Percentiles rank a stretch among this genome's conserved stretches.
Conservation (phyloP, 1,284 basidiomycete species). For the Cryptococcus floricola region DNA sequence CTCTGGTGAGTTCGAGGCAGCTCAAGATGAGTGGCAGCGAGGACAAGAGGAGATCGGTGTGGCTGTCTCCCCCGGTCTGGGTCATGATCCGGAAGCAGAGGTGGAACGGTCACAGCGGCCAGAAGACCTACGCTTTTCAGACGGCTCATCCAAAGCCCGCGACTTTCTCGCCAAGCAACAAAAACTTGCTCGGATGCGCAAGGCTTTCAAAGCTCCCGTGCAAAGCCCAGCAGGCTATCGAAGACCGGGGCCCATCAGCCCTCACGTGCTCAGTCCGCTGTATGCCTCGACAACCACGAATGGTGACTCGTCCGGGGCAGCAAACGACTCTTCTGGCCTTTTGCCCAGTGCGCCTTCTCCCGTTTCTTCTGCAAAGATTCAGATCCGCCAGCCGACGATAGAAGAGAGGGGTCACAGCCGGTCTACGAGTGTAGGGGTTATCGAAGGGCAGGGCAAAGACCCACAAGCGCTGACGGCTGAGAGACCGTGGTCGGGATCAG, state of each 20-base stretch:
- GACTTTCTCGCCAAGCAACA: constrained; percentile 40
- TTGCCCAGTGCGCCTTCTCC: constrained; percentile 12
- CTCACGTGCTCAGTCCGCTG: neutral
- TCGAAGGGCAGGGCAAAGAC: constrained; percentile 8
- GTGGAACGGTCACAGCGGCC: neutral
- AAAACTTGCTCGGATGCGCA: constrained; percentile 29
- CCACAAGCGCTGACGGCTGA: neutral
- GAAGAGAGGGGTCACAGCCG: constrained; percentile 31
- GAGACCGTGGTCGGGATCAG: neutral
- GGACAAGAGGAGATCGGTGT: neutral
- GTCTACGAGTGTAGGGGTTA: constrained; percentile 18
- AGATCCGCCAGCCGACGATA: constrained; percentile 20
- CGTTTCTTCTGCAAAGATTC: constrained; percentile 4
- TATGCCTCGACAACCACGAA: constrained; percentile 16
- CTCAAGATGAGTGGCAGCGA: neutral
- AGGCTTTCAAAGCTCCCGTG: constrained; percentile 37
- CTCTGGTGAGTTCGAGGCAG: neutral
- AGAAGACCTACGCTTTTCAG: neutral
- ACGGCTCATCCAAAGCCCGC: constrained; percentile 24
- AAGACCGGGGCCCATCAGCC: neutral
- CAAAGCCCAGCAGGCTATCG: constrained; percentile 12
- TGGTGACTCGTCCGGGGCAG: constrained; percentile 5
- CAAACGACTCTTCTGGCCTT: constrained; percentile 3
- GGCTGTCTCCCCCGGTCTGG: neutral
- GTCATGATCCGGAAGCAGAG: neutral